Evolutionary conservation across 106 monocot genomes (phyloP).

Genomic region (Apostasia ramifera): DNA sequence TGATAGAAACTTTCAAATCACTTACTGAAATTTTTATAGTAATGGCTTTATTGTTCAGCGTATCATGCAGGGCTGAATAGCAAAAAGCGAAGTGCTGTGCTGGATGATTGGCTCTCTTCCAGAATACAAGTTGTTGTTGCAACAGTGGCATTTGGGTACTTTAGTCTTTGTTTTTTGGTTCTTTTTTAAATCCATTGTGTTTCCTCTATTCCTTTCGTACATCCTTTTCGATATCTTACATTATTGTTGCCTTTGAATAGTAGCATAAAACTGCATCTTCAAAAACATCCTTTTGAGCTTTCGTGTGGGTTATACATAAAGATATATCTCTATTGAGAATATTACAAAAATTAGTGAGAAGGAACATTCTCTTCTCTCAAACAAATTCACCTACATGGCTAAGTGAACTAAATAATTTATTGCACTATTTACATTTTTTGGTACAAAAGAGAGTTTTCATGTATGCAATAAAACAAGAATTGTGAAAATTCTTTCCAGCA

Average conservation of each 20-base stretch:
- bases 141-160: slow-evolving; percentile 96
- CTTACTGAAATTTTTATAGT: neutral
- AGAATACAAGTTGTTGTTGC: slow-evolving; percentile 88
- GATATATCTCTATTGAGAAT: too few species aligned
- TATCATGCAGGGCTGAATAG: slow-evolving; percentile 95
- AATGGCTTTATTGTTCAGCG: slow-evolving; percentile 28
- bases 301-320: neutral
- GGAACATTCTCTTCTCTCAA: too few species aligned
- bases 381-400: too few species aligned
- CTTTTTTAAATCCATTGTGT: neutral
- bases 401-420: too few species aligned
- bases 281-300: neutral
- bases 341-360: too few species aligned
- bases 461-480: too few species aligned
- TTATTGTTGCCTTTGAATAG: neutral
- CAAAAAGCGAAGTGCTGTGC: slow-evolving; percentile 59
- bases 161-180: neutral
- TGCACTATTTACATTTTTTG: too few species aligned
- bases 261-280: neutral
- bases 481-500: too few species aligned
- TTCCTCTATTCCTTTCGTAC: neutral
- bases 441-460: too few species aligned
- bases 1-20: neutral
- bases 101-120: slow-evolving; percentile 88
- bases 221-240: neutral